Evolutionary conservation across 192 early-diverging fungal genomes (phyloP).

Genomic region (Anaeromyces robustus): DNA sequence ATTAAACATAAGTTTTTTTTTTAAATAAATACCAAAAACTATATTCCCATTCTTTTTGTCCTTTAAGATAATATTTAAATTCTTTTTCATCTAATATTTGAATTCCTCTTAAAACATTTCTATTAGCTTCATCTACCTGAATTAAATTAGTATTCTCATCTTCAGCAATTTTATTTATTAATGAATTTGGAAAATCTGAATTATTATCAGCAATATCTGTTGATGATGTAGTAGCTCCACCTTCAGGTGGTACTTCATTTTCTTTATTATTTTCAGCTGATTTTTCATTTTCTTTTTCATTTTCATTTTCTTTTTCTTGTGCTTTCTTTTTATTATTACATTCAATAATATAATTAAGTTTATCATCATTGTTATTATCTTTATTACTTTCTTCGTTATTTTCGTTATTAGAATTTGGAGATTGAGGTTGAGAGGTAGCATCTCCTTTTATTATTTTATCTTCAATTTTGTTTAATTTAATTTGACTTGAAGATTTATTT

Average conservation of each 20-base stretch:
- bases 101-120: slow-evolving; percentile 13
- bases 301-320: neutral
- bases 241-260: neutral
- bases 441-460: neutral
- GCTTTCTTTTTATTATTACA: neutral
- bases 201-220: neutral
- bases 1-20: too few species aligned
- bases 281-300: neutral
- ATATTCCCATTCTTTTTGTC: slow-evolving; percentile 22
- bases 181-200: neutral
- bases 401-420: too few species aligned
- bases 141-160: neutral
- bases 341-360: neutral
- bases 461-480: neutral
- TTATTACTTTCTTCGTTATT: too few species aligned
- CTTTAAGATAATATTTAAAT: slow-evolving; percentile 31
- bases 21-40: slow-evolving; percentile 1
- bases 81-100: slow-evolving; percentile 31
- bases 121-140: neutral
- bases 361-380: neutral
- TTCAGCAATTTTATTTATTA: neutral
- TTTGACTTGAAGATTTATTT: neutral
- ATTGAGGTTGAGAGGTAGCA: too few species aligned
- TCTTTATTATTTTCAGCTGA: neutral
- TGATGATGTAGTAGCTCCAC: too few species aligned